Conservation (phyloP, 2,329 filamentous ascomycete genomes). For the Exophiala lecanii-corni region DNA sequence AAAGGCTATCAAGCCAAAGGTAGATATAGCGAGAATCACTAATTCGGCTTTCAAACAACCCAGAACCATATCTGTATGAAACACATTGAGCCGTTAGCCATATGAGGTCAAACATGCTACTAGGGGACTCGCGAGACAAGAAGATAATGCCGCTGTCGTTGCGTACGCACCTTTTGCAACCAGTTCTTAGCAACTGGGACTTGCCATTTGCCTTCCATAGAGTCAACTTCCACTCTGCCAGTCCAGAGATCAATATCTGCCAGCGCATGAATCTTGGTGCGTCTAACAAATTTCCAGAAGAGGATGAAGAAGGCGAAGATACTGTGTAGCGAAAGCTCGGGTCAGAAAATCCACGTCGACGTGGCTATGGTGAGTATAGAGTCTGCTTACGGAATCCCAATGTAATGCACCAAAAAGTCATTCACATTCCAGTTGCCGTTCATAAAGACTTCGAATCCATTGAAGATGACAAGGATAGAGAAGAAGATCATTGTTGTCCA, state of each 20-base stretch:
- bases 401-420: slow-evolving; percentile 14
- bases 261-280: slow-evolving; percentile 10
- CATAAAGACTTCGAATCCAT: slow-evolving; percentile 15
- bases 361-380: no score
- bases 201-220: slow-evolving; percentile 39
- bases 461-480: slow-evolving; percentile 13
- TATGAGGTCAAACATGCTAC: no score
- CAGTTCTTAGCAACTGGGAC: slow-evolving; percentile 39
- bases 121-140: no score
- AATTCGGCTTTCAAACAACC: no score
- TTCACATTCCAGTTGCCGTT: slow-evolving; percentile 7
- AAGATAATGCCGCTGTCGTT: no score
- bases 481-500: slow-evolving; percentile 10
- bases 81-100: no score
- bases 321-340: no score
- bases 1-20: no score
- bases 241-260: slow-evolving; percentile 29
- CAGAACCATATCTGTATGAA: no score
- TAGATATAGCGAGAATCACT: no score
- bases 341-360: no score
- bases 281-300: slow-evolving; percentile 10
- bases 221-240: slow-evolving; percentile 44
- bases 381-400: slow-evolving; percentile 6
- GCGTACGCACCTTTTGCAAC: slow-evolving; percentile 34
- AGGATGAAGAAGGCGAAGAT: slow-evolving; percentile 14